Evolutionary conservation across 1,284 basidiomycete species (phyloP), one percentile per base, ranked within the genome.

Genomic region (Naganishia cerealis): DNA sequence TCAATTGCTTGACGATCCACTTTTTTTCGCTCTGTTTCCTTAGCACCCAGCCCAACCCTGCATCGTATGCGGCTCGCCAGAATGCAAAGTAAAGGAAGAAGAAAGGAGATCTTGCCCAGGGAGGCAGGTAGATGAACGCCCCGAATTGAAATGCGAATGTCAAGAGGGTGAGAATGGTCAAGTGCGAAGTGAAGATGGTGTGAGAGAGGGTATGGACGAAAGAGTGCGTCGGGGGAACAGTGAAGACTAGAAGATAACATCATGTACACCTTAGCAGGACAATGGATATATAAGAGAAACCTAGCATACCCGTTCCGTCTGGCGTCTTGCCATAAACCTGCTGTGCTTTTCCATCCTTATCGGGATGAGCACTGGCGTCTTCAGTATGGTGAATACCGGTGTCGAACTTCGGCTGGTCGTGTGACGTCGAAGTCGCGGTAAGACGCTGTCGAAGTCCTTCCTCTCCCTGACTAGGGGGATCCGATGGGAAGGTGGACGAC

Each of bases 191-290:
- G 3, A 91, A 88, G 5, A 87, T 84, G 2, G 94, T 96, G 76
- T 94, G 87, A 77, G 96, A 91, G 29, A 99, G 85, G 8, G 90
- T 90, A 4, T 93, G 93, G 68, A 99, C 80, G 68, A 98, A 93
- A 78, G 96, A 93, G 77, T 96, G 92, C 0, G 96, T 99, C 52
- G 92, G 90, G 10, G 95, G 95, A 43, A 98, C 94, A 65, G 87
- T 86, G 79, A 99, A 99, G 13, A 96, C 94, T 94, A 40, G 5
- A 38, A 56, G 33, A 50, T 59, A 24, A 67, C 36, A 38, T 53
- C 33, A 56, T 33, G 29, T 21, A 26, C 16, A 39, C 29, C 18
- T 26, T 58, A 36, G 46, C 36, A 59, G 16, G 48, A 18, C 63
- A 48, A 16, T 4, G 38, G 36, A 24, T 57, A 9, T 18, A 36